Conservation (phyloP, 495 filamentous ascomycete species). For the Durotheca rogersii region DNA sequence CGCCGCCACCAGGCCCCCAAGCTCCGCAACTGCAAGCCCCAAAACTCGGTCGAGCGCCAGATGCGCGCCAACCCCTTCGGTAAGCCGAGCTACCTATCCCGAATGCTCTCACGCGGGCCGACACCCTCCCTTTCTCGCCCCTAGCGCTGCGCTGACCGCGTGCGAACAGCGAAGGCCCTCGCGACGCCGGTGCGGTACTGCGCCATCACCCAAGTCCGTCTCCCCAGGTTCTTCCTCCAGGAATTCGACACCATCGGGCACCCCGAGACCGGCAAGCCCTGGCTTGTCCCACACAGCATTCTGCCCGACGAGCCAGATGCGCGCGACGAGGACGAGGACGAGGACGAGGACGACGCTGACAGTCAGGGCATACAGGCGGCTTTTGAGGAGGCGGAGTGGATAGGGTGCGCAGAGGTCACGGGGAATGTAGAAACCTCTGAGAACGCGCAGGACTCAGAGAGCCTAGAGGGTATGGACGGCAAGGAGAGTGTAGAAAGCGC, state of each 20-base stretch:
- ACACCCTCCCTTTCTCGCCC: slow-evolving; percentile 20
- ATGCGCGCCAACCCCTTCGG: slow-evolving; percentile 62
- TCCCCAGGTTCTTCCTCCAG: slow-evolving; percentile 67
- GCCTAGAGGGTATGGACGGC: too few species aligned
- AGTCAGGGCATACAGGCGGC: slow-evolving; percentile 1
- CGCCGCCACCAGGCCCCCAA: slow-evolving; percentile 33
- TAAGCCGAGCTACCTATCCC: slow-evolving; percentile 35
- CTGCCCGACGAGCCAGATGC: slow-evolving; percentile 34
- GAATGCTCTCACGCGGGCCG: too few species aligned
- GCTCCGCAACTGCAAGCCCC: slow-evolving; percentile 37
- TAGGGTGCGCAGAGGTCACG: slow-evolving; percentile 1
- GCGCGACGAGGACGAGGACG: background rate
- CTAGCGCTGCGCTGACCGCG: slow-evolving; percentile 37
- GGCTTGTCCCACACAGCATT: slow-evolving; percentile 58
- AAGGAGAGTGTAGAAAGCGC: too few species aligned
- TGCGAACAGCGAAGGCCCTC: slow-evolving; percentile 56
- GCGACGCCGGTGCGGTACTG: slow-evolving; percentile 67
- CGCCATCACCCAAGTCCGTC: slow-evolving; percentile 48
- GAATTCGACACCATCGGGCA: slow-evolving; percentile 59
- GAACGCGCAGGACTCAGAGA: background rate
- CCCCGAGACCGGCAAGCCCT: slow-evolving; percentile 56
- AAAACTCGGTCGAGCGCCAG: slow-evolving; percentile 47
- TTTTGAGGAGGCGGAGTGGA: background rate
- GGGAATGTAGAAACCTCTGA: slow-evolving; percentile 3
- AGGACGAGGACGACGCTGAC: slow-evolving; percentile 1